Evolutionary conservation across 805 yeast genomes (phyloP).

Genomic region (Wickerhamia fluorescens): DNA sequence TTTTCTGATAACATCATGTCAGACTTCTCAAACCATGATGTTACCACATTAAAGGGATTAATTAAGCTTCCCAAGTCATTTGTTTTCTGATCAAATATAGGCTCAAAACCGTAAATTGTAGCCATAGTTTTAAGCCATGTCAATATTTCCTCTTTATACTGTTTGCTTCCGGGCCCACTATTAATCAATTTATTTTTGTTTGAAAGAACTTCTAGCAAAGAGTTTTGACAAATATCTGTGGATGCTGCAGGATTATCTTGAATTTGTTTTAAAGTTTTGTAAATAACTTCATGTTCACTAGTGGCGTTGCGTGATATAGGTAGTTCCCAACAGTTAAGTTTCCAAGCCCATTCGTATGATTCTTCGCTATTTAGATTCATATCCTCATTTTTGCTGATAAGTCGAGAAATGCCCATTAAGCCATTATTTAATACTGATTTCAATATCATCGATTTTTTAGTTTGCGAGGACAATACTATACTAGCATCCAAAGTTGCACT

Average conservation of each 20-base stretch:
- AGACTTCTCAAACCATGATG: conserved; percentile 31
- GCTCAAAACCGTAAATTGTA: conserved; percentile 15
- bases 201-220: conserved; percentile 13
- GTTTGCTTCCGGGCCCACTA: conserved; percentile 9
- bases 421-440: conserved; percentile 45
- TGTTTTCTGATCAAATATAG: conserved; percentile 9
- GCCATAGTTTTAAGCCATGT: conserved; percentile 23
- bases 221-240: conserved; percentile 10
- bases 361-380: background rate
- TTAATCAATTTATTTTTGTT: conserved; percentile 6
- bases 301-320: conserved; percentile 37
- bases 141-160: conserved; percentile 7
- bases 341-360: conserved; percentile 65
- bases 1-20: conserved; percentile 35
- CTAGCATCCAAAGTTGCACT: conserved; percentile 52
- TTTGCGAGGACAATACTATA: conserved; percentile 7
- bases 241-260: conserved; percentile 25
- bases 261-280: conserved; percentile 43
- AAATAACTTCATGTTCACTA: conserved; percentile 42
- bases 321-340: conserved; percentile 69
- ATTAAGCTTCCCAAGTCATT: conserved; percentile 2
- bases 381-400: conserved; percentile 24
- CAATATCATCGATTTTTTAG: conserved; percentile 14
- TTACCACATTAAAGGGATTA: conserved; percentile 8
- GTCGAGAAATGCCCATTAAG: conserved; percentile 47